Conservation (phyloP, 73 alveolate species). For the Stentor coeruleus region DNA sequence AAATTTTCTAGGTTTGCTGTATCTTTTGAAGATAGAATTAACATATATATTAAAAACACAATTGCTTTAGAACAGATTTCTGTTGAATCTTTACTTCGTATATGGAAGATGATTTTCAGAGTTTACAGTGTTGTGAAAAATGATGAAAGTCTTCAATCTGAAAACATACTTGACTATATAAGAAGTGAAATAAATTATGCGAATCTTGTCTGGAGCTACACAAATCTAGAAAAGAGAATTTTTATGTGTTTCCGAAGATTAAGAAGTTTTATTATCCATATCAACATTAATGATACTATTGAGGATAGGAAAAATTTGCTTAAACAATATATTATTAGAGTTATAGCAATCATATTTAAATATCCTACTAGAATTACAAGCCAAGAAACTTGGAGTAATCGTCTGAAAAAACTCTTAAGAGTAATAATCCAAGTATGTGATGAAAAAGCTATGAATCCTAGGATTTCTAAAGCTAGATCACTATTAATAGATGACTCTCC, state of each 20-base stretch:
- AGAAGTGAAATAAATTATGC: background rate
- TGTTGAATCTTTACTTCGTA: background rate
- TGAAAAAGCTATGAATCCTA: background rate
- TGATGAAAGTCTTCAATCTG: background rate
- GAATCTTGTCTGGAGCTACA: background rate
- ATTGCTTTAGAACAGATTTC: background rate
- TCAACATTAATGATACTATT: background rate
- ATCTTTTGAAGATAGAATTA: too few relatives aligned
- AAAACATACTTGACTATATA: background rate
- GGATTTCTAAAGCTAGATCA: background rate
- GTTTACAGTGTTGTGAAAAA: too few relatives aligned
- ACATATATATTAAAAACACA: too few relatives aligned
- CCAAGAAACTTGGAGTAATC: background rate
- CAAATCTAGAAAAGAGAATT: background rate
- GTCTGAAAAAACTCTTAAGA: background rate
- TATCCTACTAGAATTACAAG: background rate
- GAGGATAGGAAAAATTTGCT: background rate
- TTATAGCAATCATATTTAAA: background rate
- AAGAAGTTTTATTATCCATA: too few relatives aligned
- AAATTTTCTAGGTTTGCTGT: too few relatives aligned
- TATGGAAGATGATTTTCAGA: background rate
- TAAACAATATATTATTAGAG: background rate
- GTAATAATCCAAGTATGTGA: background rate
- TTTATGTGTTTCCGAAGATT: background rate
- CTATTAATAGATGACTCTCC: background rate